phyloP scores from a whole-genome alignment of 306 rosid genomes.

The Vigna hirtella region DNA sequence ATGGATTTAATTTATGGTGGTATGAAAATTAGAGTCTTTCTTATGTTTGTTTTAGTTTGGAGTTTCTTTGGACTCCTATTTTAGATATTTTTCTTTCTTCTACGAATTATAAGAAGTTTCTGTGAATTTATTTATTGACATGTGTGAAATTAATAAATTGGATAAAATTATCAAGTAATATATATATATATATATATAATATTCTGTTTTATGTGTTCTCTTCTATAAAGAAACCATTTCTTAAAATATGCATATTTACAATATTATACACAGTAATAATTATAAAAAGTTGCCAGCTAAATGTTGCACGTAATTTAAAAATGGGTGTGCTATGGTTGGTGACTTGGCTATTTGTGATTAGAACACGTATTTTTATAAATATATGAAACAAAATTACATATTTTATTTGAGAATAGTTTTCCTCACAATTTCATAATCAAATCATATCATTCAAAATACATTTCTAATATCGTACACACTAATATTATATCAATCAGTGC shows the following conservation, averaged over 20 bases:
- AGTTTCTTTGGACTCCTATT: too few species aligned
- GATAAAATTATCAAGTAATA: too few species aligned
- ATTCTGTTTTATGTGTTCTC: too few species aligned
- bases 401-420: background rate
- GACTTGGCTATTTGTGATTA: background rate
- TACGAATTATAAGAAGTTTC: too few species aligned
- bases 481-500: background rate
- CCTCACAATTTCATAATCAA: conserved; percentile 11
- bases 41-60: too few species aligned
- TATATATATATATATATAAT: too few species aligned
- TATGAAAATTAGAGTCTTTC: too few species aligned
- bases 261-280: background rate
- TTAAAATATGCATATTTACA: background rate
- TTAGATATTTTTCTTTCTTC: too few species aligned
- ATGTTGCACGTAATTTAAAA: background rate
- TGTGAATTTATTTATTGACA: too few species aligned
- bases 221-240: conserved; percentile 2
- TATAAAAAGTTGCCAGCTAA: background rate
- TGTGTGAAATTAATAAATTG: too few species aligned
- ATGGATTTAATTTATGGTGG: too few species aligned
- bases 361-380: conserved; percentile 2
- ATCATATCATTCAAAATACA: conserved; percentile 21
- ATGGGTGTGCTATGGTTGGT: background rate
- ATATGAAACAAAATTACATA: background rate
- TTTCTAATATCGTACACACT: background rate